These are phyloP conservation scores for Aspergillus aculeatinus DNA, from an alignment of 2,329 filamentous ascomycete genomes.

Conservation along the genomic window DNA sequence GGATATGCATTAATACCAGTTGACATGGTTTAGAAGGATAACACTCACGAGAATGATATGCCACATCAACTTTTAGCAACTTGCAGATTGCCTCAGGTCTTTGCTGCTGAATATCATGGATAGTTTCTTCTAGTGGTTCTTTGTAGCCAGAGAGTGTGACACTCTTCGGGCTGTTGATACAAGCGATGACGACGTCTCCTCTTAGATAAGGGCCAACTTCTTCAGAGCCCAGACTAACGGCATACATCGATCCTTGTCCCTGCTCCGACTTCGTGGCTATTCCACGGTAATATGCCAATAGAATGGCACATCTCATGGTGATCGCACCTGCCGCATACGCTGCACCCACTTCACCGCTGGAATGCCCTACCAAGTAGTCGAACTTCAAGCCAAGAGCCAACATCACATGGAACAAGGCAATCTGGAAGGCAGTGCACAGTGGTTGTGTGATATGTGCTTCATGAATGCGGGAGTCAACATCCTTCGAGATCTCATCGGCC, in stretches of 20 bases:
- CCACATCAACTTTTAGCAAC: conserved; percentile 14
- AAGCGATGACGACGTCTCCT: conserved; percentile 16
- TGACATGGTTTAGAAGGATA: too few relatives aligned
- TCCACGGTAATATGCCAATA: conserved; percentile 16
- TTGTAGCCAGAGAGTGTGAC: conserved; percentile 20
- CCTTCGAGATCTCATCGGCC: conserved; percentile 2
- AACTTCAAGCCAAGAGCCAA: conserved; percentile 47
- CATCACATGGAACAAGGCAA: too few relatives aligned
- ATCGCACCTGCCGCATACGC: conserved; percentile 46
- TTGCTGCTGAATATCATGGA: too few relatives aligned
- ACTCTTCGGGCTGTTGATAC: conserved; percentile 17
- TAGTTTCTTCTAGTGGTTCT: too few relatives aligned
- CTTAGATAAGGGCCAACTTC: conserved; percentile 8
- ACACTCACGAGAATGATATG: conserved; percentile 21
- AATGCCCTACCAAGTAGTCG: conserved; percentile 50
- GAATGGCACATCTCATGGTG: conserved; percentile 5
- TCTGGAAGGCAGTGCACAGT: conserved; percentile 45
- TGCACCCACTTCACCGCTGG: conserved; percentile 51
- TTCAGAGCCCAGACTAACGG: conserved; percentile 7
- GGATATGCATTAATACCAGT: too few relatives aligned
- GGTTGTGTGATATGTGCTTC: conserved; percentile 12
- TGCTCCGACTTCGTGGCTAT: not conserved
- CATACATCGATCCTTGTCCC: conserved; percentile 10
- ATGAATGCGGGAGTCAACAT: not conserved
- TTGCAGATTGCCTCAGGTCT: conserved; percentile 10